Evolutionary conservation across 1,284 basidiomycete genomes (phyloP).

Genomic region (Cystobasidium sp.): DNA sequence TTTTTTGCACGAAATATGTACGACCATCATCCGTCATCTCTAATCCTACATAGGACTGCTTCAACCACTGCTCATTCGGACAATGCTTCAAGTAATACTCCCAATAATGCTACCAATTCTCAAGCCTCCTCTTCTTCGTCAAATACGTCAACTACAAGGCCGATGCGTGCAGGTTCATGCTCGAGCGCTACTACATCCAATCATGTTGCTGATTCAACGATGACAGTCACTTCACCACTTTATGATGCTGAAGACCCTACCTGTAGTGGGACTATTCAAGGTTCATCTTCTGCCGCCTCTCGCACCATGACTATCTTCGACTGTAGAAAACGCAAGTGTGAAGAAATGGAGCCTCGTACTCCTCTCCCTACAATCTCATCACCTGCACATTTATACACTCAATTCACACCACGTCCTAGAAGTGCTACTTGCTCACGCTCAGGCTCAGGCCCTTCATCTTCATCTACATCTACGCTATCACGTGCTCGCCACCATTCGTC

Average conservation of each 20-base stretch:
- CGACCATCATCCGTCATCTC: not conserved
- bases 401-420: not conserved
- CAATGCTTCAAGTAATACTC: not conserved
- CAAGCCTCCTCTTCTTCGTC: not conserved
- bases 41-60: slow-evolving; percentile 2
- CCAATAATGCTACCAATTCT: not conserved
- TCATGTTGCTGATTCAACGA: not conserved
- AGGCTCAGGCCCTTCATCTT: not conserved
- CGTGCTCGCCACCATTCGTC: not conserved
- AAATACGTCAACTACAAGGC: not conserved
- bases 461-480: not conserved
- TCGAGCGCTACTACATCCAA: not conserved
- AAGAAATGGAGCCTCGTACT: slow-evolving; percentile 6
- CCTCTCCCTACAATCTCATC: slow-evolving; percentile 3
- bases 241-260: not conserved
- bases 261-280: not conserved
- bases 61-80: not conserved
- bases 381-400: not conserved
- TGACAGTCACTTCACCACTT: not conserved
- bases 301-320: not conserved
- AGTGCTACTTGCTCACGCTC: slow-evolving; percentile 22
- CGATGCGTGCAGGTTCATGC: slow-evolving; percentile 20
- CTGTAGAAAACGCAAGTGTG: slow-evolving; percentile 25
- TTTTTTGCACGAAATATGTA: not conserved
- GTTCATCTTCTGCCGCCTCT: not conserved